Evolutionary conservation across 257 asterid species (phyloP), one percentile per base, ranked within the genome.

Genomic region (Forsythia suspensa): DNA sequence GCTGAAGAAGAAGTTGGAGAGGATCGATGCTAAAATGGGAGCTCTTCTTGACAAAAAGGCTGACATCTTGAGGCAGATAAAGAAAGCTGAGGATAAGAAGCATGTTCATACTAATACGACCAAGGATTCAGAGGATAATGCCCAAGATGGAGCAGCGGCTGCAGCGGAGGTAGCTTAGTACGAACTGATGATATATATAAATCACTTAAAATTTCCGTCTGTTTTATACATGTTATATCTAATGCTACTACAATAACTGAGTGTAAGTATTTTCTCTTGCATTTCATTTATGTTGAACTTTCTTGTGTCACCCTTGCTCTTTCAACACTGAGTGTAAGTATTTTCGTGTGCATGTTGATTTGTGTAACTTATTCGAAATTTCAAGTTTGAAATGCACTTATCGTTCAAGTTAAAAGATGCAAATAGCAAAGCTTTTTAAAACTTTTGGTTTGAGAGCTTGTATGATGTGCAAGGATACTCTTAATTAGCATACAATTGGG

Each of bases 1-100:
- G 79, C 85, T 92, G 86, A 87, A 88, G 79, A 82, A 48, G 66
- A 88, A 88, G 87, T 76, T 92, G 36, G 95, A 88, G 79, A 89
- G 84, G 73, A 71, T 91, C 65, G 71, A 92, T 43, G 79, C 57
- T 8, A 91, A 88, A 83, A 86, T 91, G 12, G 86, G 85, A 59
- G 10, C 80, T 70, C 92, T 92, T 29, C 66, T 78, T 13, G 86
- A 81, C 85, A 72, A 87, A 74, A 92, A 86, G 72, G 88, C 83
- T 15, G 89, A 84, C 70, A 86, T 92, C 76, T 4, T 86, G 86
- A 89, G 55, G 87, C 76, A 82, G 88, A 86, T 92, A 18, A 87
- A 89, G 80, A 95, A 77, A 76, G 80, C 84, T 0, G 93, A 88
- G 85, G 86, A 71, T 37, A 85, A 85, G 82, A 86, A 73, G 72